Conservation (phyloP, 257 asterid species). For the Solanum pinnatisectum region DNA sequence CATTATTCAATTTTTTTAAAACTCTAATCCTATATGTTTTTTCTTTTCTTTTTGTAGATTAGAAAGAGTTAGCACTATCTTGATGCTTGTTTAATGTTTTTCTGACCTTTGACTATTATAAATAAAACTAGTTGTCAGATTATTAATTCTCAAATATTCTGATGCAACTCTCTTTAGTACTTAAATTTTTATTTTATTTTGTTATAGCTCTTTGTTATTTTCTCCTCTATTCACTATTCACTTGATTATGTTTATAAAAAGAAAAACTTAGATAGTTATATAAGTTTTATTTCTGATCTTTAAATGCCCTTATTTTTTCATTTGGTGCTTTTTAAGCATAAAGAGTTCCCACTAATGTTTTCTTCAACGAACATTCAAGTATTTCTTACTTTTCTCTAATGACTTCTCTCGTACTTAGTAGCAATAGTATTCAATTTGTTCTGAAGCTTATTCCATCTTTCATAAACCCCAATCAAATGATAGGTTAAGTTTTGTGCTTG, state of each 20-base stretch:
- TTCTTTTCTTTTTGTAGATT: not conserved
- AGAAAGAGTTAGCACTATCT: not conserved
- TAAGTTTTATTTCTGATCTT: not conserved
- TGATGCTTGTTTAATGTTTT: not conserved
- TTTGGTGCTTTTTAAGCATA: not conserved
- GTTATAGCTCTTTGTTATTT: not conserved
- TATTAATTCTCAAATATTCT: not conserved
- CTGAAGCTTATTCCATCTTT: not conserved
- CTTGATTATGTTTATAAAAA: not conserved
- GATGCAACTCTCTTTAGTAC: not conserved
- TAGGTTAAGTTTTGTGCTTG: not conserved
- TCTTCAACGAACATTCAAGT: not conserved
- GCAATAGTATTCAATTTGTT: not conserved
- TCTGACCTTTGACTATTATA: not conserved
- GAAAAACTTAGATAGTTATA: not conserved
- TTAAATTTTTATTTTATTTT: not conserved
- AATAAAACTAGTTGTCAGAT: not conserved
- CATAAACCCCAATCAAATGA: not conserved
- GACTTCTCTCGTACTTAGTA: not conserved
- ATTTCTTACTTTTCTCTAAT: not conserved
- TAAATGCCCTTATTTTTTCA: not conserved
- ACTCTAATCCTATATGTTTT: not conserved
- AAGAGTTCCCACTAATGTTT: not conserved
- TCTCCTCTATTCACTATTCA: not conserved
- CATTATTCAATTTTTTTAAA: not conserved